These are phyloP conservation scores for Polygonum aviculare DNA, from an alignment of 148 eudicot species.

Conservation along the genomic window DNA sequence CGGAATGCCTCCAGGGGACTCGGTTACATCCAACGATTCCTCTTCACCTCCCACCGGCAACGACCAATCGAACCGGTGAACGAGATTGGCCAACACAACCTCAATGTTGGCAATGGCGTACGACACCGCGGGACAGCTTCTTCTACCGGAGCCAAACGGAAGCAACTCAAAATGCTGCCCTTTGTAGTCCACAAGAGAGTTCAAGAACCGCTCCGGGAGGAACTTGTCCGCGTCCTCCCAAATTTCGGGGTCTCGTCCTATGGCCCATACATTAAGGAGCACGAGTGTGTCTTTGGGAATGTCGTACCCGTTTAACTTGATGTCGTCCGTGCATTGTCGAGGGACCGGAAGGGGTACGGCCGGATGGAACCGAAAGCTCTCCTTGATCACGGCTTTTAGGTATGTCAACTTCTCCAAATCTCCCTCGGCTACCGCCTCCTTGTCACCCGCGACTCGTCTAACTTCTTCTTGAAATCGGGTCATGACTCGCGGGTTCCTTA, in stretches of 20 bases:
- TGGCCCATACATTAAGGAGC: constrained; percentile 28
- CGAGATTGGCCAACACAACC: constrained; percentile 25
- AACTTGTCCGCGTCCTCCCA: constrained; percentile 34
- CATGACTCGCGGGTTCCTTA: constrained; percentile 29
- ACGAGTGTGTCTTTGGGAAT: constrained; percentile 19
- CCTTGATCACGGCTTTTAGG: constrained; percentile 39
- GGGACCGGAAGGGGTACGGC: constrained; percentile 23
- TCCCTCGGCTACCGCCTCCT: constrained; percentile 22
- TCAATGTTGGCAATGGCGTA: constrained; percentile 22
- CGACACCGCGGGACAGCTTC: constrained; percentile 25
- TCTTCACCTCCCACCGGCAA: background rate
- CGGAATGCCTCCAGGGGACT: background rate
- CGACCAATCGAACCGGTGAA: background rate
- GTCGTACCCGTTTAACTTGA: constrained; percentile 26
- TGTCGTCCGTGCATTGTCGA: constrained; percentile 15
- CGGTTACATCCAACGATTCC: background rate
- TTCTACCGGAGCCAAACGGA: constrained; percentile 38
- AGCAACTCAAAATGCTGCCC: constrained; percentile 27
- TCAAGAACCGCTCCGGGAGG: constrained; percentile 35
- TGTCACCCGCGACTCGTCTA: constrained; percentile 18
- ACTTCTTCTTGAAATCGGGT: constrained; percentile 31
- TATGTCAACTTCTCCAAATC: constrained; percentile 32
- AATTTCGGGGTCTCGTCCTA: constrained; percentile 18
- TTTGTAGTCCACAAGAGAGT: constrained; percentile 15
- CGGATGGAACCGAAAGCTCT: constrained; percentile 25